Evolutionary conservation across 2,329 filamentous ascomycete genomes (phyloP).

Genomic region (Alternaria sp.): DNA sequence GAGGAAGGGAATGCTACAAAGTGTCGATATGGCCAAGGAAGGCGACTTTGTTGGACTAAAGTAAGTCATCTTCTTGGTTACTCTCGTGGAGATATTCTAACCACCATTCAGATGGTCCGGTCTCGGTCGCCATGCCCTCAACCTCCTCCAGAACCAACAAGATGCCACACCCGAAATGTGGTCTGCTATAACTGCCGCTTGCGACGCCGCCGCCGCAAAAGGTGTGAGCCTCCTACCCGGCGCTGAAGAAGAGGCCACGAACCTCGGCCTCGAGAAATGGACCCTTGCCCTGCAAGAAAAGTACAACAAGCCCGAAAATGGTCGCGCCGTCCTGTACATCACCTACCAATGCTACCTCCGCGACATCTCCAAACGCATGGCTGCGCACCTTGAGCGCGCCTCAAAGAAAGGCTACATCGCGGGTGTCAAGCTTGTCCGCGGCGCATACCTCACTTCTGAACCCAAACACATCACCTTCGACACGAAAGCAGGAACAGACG

Average conservation of each 20-base stretch:
- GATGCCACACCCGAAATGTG: slow-evolving; percentile 71
- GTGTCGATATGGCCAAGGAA: slow-evolving; percentile 64
- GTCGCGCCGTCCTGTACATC: slow-evolving; percentile 75
- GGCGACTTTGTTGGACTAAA: slow-evolving; percentile 67
- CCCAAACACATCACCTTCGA: slow-evolving; percentile 61
- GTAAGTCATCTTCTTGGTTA: slow-evolving; percentile 34
- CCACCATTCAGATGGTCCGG: slow-evolving; percentile 72
- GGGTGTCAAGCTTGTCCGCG: slow-evolving; percentile 66
- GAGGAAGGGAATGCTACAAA: slow-evolving; percentile 77
- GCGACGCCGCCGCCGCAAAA: slow-evolving; percentile 73
- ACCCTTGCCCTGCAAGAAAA: slow-evolving; percentile 77
- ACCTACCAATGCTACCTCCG: slow-evolving; percentile 68
- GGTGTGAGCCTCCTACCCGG: slow-evolving; percentile 82
- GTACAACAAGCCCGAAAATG: slow-evolving; percentile 68
- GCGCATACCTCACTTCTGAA: slow-evolving; percentile 65
- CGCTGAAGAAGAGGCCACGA: slow-evolving; percentile 82
- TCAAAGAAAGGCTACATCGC: slow-evolving; percentile 60
- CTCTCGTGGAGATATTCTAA: slow-evolving; percentile 23
- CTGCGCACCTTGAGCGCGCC: slow-evolving; percentile 58
- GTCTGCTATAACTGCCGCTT: slow-evolving; percentile 77
- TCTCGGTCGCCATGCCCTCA: slow-evolving; percentile 76
- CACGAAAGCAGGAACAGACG: slow-evolving; percentile 63
- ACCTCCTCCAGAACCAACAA: slow-evolving; percentile 69
- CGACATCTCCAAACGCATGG: slow-evolving; percentile 54
- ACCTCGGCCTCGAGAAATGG: slow-evolving; percentile 83